Conservation (phyloP, 768 basidiomycete genomes). For the Pleurotus cornucopiae region DNA sequence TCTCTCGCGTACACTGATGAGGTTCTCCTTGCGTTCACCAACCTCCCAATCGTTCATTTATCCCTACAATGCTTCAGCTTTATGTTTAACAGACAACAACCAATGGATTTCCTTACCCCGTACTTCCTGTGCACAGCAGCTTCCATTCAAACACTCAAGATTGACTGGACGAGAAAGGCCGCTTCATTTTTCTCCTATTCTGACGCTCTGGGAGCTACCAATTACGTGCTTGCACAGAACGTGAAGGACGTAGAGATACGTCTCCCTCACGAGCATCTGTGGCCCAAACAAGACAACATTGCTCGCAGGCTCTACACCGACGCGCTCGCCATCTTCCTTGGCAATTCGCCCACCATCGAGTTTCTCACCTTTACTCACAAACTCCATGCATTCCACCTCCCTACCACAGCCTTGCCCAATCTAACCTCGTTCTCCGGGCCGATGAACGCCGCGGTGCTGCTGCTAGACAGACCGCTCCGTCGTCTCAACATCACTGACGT, state of each 20-base stretch:
- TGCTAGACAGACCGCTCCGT: slow-evolving; percentile 13
- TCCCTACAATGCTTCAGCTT: slow-evolving; percentile 31
- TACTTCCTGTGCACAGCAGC: slow-evolving; percentile 29
- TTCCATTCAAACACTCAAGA: slow-evolving; percentile 33
- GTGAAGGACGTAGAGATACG: slow-evolving; percentile 18
- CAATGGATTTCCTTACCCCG: slow-evolving; percentile 14
- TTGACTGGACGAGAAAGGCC: slow-evolving; percentile 36
- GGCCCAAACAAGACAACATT: slow-evolving; percentile 12
- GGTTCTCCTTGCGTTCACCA: slow-evolving; percentile 16
- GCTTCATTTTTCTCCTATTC: slow-evolving; percentile 27
- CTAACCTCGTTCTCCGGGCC: slow-evolving; percentile 15
- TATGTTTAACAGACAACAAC: slow-evolving; percentile 11
- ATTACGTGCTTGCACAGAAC: slow-evolving; percentile 12
- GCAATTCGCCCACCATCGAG: slow-evolving; percentile 10
- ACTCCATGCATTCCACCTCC: slow-evolving; percentile 12
- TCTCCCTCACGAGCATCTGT: slow-evolving; percentile 15
- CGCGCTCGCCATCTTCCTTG: slow-evolving; percentile 16
- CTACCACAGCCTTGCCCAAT: slow-evolving; percentile 11
- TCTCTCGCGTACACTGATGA: slow-evolving; percentile 7
- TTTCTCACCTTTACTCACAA: slow-evolving; percentile 14
- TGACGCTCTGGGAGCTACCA: slow-evolving; percentile 12
- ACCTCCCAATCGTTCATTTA: slow-evolving; percentile 39
- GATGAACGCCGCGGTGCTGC: slow-evolving; percentile 9
- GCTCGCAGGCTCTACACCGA: slow-evolving; percentile 10
- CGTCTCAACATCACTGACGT: slow-evolving; percentile 17